Percentiles rank a stretch among this genome's conserved stretches.
Conservation (phyloP, 2,329 filamentous ascomycete genomes). For the Endoconidiophora laricicola region DNA sequence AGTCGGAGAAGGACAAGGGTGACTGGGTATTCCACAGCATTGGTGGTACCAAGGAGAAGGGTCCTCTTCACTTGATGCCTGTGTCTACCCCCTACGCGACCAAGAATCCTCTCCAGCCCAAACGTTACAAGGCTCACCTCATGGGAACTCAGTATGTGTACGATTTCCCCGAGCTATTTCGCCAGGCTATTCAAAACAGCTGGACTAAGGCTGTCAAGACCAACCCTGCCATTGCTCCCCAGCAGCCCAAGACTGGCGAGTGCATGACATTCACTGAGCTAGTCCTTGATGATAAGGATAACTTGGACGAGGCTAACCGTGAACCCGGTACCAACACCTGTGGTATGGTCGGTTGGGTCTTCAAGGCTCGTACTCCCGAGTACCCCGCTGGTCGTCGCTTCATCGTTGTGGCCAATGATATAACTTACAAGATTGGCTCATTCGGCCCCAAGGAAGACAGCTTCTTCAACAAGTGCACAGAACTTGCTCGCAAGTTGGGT, state of each 20-base stretch:
- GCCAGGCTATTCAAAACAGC: constrained; percentile 90
- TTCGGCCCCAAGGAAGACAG: constrained; percentile 93
- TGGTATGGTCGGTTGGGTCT: constrained; percentile 97
- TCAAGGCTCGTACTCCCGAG: constrained; percentile 87
- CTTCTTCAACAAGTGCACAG: constrained; percentile 98
- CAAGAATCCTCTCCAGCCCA: constrained; percentile 96
- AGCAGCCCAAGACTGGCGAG: constrained; percentile 71
- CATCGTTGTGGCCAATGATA: constrained; percentile 96
- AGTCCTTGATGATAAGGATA: constrained; percentile 86
- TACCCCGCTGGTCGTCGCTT: constrained; percentile 86
- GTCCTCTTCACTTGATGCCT: constrained; percentile 81
- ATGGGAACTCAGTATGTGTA: constrained; percentile 99
- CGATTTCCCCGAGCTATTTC: constrained; percentile 98
- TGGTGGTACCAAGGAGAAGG: constrained; percentile 85
- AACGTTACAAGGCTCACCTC: constrained; percentile 96
- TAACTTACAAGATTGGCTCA: constrained; percentile 96
- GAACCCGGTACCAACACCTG: constrained; percentile 90
- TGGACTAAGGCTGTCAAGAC: constrained; percentile 65
- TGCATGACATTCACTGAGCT: constrained; percentile 91
- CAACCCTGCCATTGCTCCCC: constrained; percentile 56
- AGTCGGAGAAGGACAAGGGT: constrained; percentile 95
- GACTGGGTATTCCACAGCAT: constrained; percentile 99
- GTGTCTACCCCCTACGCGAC: constrained; percentile 89
- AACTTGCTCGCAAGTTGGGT: constrained; percentile 81
- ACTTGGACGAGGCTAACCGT: constrained; percentile 78